These are phyloP conservation scores for Rhynchosporium secalis DNA, from an alignment of 2,329 filamentous ascomycete species.

Conservation along the genomic window DNA sequence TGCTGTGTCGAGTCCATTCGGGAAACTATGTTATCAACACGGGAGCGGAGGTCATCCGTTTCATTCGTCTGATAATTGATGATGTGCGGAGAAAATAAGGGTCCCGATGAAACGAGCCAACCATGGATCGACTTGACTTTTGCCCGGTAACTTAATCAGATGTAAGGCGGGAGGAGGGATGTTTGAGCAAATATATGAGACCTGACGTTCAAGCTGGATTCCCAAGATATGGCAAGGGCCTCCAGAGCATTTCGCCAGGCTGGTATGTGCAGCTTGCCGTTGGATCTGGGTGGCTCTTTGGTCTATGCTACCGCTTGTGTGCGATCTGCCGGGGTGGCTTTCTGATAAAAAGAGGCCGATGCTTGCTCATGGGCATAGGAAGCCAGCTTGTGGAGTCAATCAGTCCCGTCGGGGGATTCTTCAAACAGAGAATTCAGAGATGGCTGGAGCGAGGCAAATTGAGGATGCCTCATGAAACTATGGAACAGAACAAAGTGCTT, in stretches of 20 bases:
- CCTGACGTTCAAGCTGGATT: slow-evolving; percentile 23
- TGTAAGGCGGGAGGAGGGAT: slow-evolving; percentile 14
- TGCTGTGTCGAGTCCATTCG: slow-evolving; percentile 22
- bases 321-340: slow-evolving; percentile 23
- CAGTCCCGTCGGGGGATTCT: not conserved
- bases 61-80: slow-evolving; percentile 17
- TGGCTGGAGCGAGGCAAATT: slow-evolving; percentile 20
- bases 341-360: not conserved
- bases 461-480: not conserved
- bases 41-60: slow-evolving; percentile 13
- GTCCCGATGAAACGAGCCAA: slow-evolving; percentile 12
- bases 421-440: slow-evolving; percentile 7
- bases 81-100: slow-evolving; percentile 8
- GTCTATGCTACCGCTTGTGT: slow-evolving; percentile 26
- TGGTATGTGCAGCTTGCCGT: slow-evolving; percentile 23
- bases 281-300: slow-evolving; percentile 18
- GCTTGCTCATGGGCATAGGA: not conserved
- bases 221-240: slow-evolving; percentile 19
- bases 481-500: slow-evolving; percentile 11
- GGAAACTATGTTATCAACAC: slow-evolving; percentile 15
- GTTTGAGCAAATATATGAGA: slow-evolving; percentile 18
- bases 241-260: slow-evolving; percentile 17
- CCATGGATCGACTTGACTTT: slow-evolving; percentile 10
- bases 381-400: not conserved
- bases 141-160: not conserved